These are phyloP conservation scores for Kazachstania viticola DNA, from an alignment of 805 yeast species.

Conservation along the genomic window DNA sequence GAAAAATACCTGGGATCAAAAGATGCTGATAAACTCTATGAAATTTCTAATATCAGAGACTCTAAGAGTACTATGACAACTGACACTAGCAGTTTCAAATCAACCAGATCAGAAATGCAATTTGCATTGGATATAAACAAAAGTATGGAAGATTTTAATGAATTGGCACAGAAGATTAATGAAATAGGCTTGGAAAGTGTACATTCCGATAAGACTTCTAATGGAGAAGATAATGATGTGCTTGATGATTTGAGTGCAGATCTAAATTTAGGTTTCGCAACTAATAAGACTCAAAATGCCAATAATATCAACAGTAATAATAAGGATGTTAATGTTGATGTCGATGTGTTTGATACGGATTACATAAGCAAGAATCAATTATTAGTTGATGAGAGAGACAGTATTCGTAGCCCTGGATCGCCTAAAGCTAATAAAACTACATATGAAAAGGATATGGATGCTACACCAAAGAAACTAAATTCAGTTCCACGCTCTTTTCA, in stretches of 20 bases:
- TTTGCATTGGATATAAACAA: neutral
- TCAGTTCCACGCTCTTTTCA: no score
- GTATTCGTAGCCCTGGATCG: no score
- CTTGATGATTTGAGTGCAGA: no score
- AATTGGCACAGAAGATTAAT: constrained; percentile 13
- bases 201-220: neutral
- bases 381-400: constrained; percentile 21
- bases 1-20: constrained; percentile 17
- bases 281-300: no score
- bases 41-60: constrained; percentile 16
- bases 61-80: constrained; percentile 10
- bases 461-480: no score
- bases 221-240: no score
- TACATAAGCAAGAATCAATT: constrained; percentile 21
- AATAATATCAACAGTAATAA: neutral
- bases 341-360: constrained; percentile 23
- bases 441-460: no score
- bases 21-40: constrained; percentile 12
- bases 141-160: constrained; percentile 7
- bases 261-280: no score
- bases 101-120: constrained; percentile 2
- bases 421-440: no score
- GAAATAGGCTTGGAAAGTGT: constrained; percentile 8
- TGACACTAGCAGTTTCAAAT: constrained; percentile 4
- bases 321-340: neutral